Evolutionary conservation across 2,329 filamentous ascomycete genomes (phyloP), one percentile per base, ranked within the genome.

Genomic region (Aphanocladium album): DNA sequence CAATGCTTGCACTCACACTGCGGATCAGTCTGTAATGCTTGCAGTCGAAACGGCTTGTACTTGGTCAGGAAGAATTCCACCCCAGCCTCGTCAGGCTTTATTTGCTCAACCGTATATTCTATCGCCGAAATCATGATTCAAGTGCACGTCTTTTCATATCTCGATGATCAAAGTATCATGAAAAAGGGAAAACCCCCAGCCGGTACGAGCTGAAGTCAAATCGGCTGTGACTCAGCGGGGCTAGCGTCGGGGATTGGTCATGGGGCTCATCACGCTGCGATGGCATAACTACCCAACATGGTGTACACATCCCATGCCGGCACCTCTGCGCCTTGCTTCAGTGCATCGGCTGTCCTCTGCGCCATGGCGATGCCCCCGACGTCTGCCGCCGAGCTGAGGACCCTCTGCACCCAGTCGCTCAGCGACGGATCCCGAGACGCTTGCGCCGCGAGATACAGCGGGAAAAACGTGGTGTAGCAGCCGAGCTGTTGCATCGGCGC

Each of bases 211-310:
- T n/a, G n/a, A n/a, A n/a, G 21, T 17, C 4, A 3, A 23, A 39
- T 16, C 30, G 30, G 54, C 17, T 50, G 55, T 57, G 46, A 50
- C 33, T 57, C 55, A 57, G 45, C 46, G 46, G 45, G 54, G 5
- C 43, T 47, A 57, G 54, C 43, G 43, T 16, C 17, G 7, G 14
- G 14, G 2, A 35, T 25, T 19, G 55, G 21, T 39, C 45, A 57
- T 27, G 45, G 30, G 55, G 30, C 43, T 17, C 35, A 17, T 49
- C 35, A 67, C 21, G 66, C 65, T 1, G 66, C 64, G 50, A 68
- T 66, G 1, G 68, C 68, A 54, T 69, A 70, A 23, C 68, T 68
- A 1, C 68, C 68, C 1, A 68, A 39, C 57, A 64, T 66, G 3
- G 65, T 63, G 50, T 67, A 70, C 1, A 70, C 63, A 3, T 63